A percentile compares a stretch with the other conserved stretches of the same genome.
phyloP scores from a whole-genome alignment of 2,329 filamentous ascomycete genomes.

The Nemania bipapillata region DNA sequence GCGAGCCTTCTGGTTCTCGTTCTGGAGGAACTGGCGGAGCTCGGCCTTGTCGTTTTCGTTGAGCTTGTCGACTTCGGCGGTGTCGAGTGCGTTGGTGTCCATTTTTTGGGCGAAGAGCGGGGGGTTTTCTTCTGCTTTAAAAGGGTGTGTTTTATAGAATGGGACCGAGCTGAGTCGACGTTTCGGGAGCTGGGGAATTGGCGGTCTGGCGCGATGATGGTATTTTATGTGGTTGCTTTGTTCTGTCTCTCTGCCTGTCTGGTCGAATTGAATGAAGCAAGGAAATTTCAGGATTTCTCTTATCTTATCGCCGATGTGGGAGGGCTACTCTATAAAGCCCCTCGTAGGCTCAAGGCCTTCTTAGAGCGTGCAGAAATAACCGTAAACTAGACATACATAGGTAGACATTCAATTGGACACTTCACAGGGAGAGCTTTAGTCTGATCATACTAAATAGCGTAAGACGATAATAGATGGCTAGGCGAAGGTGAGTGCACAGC shows the following conservation, averaged over 20 bases:
- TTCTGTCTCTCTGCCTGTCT: background rate
- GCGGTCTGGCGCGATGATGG: background rate
- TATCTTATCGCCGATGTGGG: constrained; percentile 42
- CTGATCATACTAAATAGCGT: background rate
- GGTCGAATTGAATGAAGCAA: background rate
- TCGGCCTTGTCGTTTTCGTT: constrained; percentile 85
- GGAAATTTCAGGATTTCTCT: constrained; percentile 34
- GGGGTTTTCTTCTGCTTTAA: background rate
- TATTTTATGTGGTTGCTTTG: background rate
- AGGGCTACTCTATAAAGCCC: too few relatives aligned
- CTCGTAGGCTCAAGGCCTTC: too few relatives aligned
- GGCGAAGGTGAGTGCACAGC: background rate
- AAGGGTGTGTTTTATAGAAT: background rate
- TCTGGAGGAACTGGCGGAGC: constrained; percentile 84
- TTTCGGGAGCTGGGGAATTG: background rate
- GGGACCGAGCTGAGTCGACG: background rate
- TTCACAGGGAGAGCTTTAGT: background rate
- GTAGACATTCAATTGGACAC: too few relatives aligned
- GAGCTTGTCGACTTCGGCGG: constrained; percentile 77
- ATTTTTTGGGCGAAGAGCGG: background rate
- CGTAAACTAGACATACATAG: too few relatives aligned
- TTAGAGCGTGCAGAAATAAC: too few relatives aligned
- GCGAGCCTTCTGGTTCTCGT: constrained; percentile 85
- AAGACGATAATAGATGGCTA: background rate
- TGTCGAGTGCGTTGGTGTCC: constrained; percentile 54